phyloP scores from a whole-genome alignment of 1,284 basidiomycete genomes.

The Ganoderma sinense region DNA sequence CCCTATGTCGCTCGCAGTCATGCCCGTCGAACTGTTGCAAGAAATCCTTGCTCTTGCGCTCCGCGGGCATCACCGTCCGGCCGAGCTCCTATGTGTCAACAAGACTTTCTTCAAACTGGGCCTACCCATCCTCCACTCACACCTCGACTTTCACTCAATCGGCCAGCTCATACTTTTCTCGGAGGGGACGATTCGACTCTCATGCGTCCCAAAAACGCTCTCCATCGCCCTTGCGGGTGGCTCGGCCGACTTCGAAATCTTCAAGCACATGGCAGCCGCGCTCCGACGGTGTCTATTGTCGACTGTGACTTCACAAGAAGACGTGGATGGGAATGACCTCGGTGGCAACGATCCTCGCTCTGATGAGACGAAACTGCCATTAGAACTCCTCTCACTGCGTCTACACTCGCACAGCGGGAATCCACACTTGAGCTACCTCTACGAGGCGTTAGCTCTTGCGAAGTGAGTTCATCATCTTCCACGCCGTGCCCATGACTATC shows the following conservation, averaged over 20 bases:
- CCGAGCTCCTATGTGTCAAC: constrained; percentile 39
- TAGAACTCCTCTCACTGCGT: constrained; percentile 48
- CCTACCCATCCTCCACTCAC: constrained; percentile 38
- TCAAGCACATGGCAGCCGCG: constrained; percentile 37
- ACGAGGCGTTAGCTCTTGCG: constrained; percentile 47
- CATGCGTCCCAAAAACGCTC: constrained; percentile 37
- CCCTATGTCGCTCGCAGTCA: constrained; percentile 23
- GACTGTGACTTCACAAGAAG: neutral
- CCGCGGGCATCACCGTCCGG: constrained; percentile 28
- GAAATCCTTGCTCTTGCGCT: constrained; percentile 38
- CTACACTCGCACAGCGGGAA: constrained; percentile 53
- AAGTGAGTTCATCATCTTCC: constrained; percentile 44
- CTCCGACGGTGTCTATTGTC: constrained; percentile 32
- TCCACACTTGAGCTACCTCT: constrained; percentile 44
- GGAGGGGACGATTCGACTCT: constrained; percentile 26
- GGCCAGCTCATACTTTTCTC: constrained; percentile 42
- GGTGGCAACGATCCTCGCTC: neutral
- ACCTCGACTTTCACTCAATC: constrained; percentile 42
- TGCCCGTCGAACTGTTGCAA: constrained; percentile 37
- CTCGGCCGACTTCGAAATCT: constrained; percentile 40
- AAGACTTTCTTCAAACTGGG: constrained; percentile 35
- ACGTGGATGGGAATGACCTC: neutral
- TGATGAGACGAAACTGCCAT: constrained; percentile 22
- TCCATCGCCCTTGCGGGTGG: constrained; percentile 42
- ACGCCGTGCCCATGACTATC: neutral